These are phyloP conservation scores for Vigna trinervia DNA, from an alignment of 306 rosid species.

Conservation along the genomic window DNA sequence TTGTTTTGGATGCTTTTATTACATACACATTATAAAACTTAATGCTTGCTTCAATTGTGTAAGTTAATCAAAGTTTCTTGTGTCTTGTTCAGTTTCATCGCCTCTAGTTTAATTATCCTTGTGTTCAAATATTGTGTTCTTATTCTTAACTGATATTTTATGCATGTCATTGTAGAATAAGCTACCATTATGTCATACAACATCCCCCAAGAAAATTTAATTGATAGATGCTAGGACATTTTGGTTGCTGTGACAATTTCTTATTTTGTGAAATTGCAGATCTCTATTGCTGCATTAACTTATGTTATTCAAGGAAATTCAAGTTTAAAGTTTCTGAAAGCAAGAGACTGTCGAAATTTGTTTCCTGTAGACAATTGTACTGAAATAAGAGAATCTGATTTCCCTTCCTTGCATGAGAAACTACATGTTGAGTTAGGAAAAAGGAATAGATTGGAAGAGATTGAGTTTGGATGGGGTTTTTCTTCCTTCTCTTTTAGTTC, in stretches of 20 bases:
- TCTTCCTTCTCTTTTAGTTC: slow-evolving; percentile 65
- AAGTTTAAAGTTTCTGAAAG: slow-evolving; percentile 65
- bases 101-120: slow-evolving; percentile 13
- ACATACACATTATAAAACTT: slow-evolving; percentile 31
- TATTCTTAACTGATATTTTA: neutral
- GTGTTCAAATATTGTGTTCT: slow-evolving; percentile 17
- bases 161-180: neutral
- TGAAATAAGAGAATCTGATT: slow-evolving; percentile 48
- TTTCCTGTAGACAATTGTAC: slow-evolving; percentile 45
- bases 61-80: slow-evolving; percentile 2
- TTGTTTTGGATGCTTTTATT: slow-evolving; percentile 33
- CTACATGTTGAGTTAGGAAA: slow-evolving; percentile 56
- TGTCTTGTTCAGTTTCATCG: slow-evolving; percentile 10
- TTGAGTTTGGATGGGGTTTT: slow-evolving; percentile 85
- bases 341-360: slow-evolving; percentile 67
- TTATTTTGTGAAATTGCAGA: slow-evolving; percentile 52
- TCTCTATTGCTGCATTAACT: slow-evolving; percentile 71
- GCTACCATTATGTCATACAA: slow-evolving; percentile 10
- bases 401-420: slow-evolving; percentile 48
- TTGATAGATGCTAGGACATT: slow-evolving; percentile 38
- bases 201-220: neutral
- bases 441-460: slow-evolving; percentile 66
- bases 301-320: slow-evolving; percentile 56
- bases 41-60: slow-evolving; percentile 28
- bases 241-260: slow-evolving; percentile 8